Percentiles rank a stretch among this genome's conserved stretches.
phyloP scores from a whole-genome alignment of 208 protist species.

The Crithidia thermophila region DNA sequence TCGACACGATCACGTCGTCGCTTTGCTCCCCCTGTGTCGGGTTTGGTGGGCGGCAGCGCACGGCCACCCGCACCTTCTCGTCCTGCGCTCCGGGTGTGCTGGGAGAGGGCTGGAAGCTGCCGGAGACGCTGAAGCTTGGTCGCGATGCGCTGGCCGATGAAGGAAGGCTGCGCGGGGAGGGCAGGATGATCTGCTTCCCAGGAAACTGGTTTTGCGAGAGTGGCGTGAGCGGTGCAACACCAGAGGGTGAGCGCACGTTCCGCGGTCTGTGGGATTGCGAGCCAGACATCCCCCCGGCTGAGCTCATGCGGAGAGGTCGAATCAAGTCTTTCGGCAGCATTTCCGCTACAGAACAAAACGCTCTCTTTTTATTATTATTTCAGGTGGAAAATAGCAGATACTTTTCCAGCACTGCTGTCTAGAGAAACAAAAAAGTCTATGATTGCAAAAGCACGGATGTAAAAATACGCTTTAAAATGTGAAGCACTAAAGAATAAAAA shows the following conservation, averaged over 20 bases:
- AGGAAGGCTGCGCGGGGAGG: slow-evolving; percentile 5
- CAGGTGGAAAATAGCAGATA: too few relatives aligned
- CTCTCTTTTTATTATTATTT: too few relatives aligned
- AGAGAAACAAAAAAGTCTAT: too few relatives aligned
- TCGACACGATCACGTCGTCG: slow-evolving; percentile 68
- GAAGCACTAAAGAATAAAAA: too few relatives aligned
- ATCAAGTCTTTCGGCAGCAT: slow-evolving; percentile 46
- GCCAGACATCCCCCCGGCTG: background rate
- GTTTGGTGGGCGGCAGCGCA: slow-evolving; percentile 75
- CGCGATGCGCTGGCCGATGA: slow-evolving; percentile 4
- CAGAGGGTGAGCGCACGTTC: slow-evolving; percentile 18
- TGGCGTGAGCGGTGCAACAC: slow-evolving; percentile 8
- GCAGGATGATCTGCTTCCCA: slow-evolving; percentile 4
- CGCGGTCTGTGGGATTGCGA: slow-evolving; percentile 1
- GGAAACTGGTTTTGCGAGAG: slow-evolving; percentile 26
- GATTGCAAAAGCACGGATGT: too few relatives aligned
- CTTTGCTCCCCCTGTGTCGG: slow-evolving; percentile 31
- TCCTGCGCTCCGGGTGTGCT: slow-evolving; percentile 20
- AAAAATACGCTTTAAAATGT: too few relatives aligned
- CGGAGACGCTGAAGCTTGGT: slow-evolving; percentile 29
- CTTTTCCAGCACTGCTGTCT: too few relatives aligned
- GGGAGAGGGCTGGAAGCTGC: slow-evolving; percentile 20
- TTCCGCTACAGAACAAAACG: too few relatives aligned
- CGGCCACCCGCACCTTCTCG: slow-evolving; percentile 75
- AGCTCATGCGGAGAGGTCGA: slow-evolving; percentile 27